phyloP scores from a whole-genome alignment of 345 rosid genomes.

The Hirschfeldia incana region DNA sequence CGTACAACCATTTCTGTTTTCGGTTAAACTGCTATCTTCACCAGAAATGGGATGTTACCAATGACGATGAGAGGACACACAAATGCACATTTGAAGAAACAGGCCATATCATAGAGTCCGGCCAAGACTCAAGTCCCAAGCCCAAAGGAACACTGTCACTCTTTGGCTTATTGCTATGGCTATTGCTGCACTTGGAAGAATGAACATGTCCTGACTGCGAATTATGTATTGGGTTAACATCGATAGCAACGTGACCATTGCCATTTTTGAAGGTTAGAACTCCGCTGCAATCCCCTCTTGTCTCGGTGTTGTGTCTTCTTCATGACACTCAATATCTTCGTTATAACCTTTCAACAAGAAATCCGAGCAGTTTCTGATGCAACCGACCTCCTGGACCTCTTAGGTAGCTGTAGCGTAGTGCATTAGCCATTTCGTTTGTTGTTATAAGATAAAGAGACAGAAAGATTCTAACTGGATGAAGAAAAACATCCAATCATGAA shows the following conservation, averaged over 20 bases:
- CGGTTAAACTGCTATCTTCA: too few relatives aligned
- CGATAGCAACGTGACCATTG: slow-evolving; percentile 65
- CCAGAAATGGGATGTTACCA: too few relatives aligned
- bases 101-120: too few relatives aligned
- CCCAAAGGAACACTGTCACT: too few relatives aligned
- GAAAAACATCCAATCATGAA: neutral
- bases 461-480: neutral
- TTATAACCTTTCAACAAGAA: slow-evolving; percentile 85
- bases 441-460: slow-evolving; percentile 45
- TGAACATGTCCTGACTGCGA: slow-evolving; percentile 52
- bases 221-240: slow-evolving; percentile 39
- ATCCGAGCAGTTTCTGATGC: slow-evolving; percentile 89
- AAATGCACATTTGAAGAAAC: too few relatives aligned
- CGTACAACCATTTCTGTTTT: too few relatives aligned
- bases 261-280: slow-evolving; percentile 51
- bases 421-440: slow-evolving; percentile 95
- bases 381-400: slow-evolving; percentile 81
- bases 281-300: slow-evolving; percentile 67
- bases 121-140: too few relatives aligned
- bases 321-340: slow-evolving; percentile 63
- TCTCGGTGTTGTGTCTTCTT: slow-evolving; percentile 43
- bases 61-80: too few relatives aligned
- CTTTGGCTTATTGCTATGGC: slow-evolving; percentile 50
- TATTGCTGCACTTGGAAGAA: slow-evolving; percentile 63
- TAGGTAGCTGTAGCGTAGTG: slow-evolving; percentile 85